These are phyloP conservation scores for Nemania serpens DNA, from an alignment of 2,329 filamentous ascomycete genomes.

Conservation along the genomic window DNA sequence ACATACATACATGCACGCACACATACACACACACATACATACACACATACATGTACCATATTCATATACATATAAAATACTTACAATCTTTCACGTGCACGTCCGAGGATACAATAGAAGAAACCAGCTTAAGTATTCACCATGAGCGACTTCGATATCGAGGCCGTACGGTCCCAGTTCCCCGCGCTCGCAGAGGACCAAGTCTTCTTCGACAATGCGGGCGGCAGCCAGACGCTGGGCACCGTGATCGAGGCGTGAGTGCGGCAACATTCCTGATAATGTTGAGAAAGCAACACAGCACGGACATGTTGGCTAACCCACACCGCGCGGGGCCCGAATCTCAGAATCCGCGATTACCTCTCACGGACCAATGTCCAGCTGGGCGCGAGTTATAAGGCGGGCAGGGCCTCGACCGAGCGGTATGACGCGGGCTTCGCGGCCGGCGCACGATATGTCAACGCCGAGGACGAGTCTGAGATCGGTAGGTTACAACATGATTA, in stretches of 20 bases:
- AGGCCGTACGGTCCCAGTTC: constrained; percentile 63
- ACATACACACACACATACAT: too few species aligned
- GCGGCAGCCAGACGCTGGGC: constrained; percentile 72
- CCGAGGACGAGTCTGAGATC: constrained; percentile 66
- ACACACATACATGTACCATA: too few species aligned
- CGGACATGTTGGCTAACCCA: background rate
- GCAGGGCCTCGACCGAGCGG: constrained; percentile 61
- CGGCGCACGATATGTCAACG: constrained; percentile 73
- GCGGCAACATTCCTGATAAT: background rate
- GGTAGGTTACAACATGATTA: constrained; percentile 43
- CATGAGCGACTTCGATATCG: constrained; percentile 56
- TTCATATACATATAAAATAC: too few species aligned
- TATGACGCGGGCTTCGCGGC: constrained; percentile 66
- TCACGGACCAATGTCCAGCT: constrained; percentile 74
- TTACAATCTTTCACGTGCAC: too few species aligned
- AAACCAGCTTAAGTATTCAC: background rate
- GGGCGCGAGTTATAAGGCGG: constrained; percentile 69
- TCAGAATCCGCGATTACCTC: constrained; percentile 68
- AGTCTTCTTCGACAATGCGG: constrained; percentile 78
- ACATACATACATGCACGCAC: too few species aligned
- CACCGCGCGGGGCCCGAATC: background rate
- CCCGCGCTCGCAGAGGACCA: constrained; percentile 70
- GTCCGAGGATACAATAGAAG: background rate
- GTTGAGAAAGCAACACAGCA: background rate
- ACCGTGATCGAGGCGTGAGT: constrained; percentile 68